Evolutionary conservation across 371 early-diverging fungal genomes (phyloP).

Genomic region (Parasitella parasitica): DNA sequence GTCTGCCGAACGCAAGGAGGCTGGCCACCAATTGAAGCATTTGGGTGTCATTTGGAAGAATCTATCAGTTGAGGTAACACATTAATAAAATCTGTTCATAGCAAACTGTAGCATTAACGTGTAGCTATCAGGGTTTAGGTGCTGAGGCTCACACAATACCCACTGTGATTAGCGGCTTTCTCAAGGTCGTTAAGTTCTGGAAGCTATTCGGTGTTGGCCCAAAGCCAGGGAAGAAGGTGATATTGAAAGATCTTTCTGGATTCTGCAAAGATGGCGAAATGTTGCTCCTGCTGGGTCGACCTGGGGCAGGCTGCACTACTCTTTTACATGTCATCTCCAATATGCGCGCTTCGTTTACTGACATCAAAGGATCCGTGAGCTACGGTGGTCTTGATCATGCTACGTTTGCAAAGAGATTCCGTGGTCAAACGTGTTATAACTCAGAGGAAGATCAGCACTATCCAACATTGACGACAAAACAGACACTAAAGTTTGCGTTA

Average conservation of each 20-base stretch:
- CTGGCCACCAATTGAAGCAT: conserved; percentile 43
- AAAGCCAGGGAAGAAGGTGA: conserved; percentile 24
- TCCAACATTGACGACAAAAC: conserved; percentile 65
- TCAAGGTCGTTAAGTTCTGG: conserved; percentile 29
- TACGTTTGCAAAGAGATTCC: conserved; percentile 51
- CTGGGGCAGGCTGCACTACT: conserved; percentile 72
- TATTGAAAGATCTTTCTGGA: conserved; percentile 60
- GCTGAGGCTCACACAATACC: conserved; percentile 42
- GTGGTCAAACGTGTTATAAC: conserved; percentile 65
- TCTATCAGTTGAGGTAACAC: conserved; percentile 38
- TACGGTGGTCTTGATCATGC: conserved; percentile 62
- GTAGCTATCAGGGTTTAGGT: conserved; percentile 30
- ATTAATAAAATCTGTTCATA: neutral
- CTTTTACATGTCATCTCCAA: conserved; percentile 66
- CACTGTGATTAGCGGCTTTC: conserved; percentile 23
- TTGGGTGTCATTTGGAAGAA: conserved; percentile 50
- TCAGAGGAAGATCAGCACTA: conserved; percentile 74
- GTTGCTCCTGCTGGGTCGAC: conserved; percentile 70
- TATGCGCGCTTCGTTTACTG: conserved; percentile 56
- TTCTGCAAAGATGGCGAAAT: conserved; percentile 68
- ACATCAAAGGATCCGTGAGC: conserved; percentile 52
- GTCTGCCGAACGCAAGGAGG: conserved; percentile 17
- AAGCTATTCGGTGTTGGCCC: conserved; percentile 21
- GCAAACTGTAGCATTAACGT: neutral
- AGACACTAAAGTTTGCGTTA: conserved; percentile 67